Conservation (phyloP, 495 filamentous ascomycete species). For the Saxispiralis lemnorum region DNA sequence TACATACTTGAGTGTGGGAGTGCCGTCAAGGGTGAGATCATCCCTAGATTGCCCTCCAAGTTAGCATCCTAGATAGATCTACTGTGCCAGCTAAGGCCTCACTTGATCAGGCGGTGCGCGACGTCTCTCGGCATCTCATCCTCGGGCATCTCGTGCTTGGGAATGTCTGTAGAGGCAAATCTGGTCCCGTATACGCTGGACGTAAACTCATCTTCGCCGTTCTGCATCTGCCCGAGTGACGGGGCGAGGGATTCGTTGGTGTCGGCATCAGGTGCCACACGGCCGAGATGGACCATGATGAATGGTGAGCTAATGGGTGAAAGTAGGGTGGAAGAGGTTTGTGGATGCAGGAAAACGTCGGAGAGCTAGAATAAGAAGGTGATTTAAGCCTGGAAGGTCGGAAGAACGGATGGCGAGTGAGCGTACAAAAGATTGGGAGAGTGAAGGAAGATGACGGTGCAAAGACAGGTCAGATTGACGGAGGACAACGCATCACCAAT, state of each 20-base stretch:
- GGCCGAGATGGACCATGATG: constrained; percentile 52
- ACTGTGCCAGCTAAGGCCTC: neutral
- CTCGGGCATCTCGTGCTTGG: constrained; percentile 77
- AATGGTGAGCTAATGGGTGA: constrained; percentile 10
- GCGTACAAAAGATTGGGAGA: too few relatives aligned
- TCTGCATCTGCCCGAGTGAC: neutral
- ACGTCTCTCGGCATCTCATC: constrained; percentile 71
- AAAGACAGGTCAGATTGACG: too few relatives aligned
- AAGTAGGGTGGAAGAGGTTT: neutral
- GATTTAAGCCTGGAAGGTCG: too few relatives aligned
- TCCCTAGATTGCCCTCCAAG: constrained; percentile 27
- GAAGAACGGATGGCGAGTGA: too few relatives aligned
- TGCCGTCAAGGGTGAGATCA: constrained; percentile 76
- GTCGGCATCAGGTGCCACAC: constrained; percentile 35
- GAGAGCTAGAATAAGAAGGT: too few relatives aligned
- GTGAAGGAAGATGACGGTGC: too few relatives aligned
- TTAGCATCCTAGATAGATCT: neutral
- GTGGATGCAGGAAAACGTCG: too few relatives aligned
- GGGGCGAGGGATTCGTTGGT: neutral
- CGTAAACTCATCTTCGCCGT: constrained; percentile 42
- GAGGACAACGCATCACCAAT: too few relatives aligned
- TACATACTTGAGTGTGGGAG: constrained; percentile 65
- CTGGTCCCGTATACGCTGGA: constrained; percentile 69
- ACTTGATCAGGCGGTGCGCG: constrained; percentile 87
- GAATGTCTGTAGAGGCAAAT: constrained; percentile 62